phyloP scores from a whole-genome alignment of 768 basidiomycete species.

The Xerocomellus chrysenteron region DNA sequence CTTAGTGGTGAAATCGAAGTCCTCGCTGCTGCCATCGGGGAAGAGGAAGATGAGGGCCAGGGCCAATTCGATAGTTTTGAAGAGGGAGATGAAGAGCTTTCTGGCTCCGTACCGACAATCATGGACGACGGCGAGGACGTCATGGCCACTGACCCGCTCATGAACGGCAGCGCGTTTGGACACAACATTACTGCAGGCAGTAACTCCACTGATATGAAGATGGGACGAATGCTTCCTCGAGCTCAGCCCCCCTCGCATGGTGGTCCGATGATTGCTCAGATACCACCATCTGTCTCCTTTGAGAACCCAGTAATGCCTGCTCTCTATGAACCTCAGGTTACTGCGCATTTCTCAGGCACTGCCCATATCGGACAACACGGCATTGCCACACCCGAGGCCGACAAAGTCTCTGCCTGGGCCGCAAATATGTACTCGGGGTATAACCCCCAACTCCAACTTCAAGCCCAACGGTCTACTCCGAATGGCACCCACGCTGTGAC shows the following conservation, averaged over 20 bases:
- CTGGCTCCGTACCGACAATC: conserved; percentile 22
- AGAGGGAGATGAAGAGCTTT: conserved; percentile 43
- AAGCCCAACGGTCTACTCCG: conserved; percentile 39
- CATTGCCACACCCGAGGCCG: conserved; percentile 17
- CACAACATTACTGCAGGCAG: conserved; percentile 32
- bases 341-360: conserved; percentile 28
- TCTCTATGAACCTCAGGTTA: conserved; percentile 41
- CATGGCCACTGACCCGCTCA: conserved; percentile 27
- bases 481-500: conserved; percentile 36
- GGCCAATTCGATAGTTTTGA: conserved; percentile 38
- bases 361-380: conserved; percentile 23
- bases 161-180: conserved; percentile 33
- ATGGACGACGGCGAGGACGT: conserved; percentile 35
- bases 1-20: conserved; percentile 71
- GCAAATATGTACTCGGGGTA: conserved; percentile 31
- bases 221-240: conserved; percentile 26
- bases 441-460: conserved; percentile 25
- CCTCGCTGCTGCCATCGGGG: conserved; percentile 50
- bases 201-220: conserved; percentile 28
- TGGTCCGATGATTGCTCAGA: conserved; percentile 47
- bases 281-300: conserved; percentile 42
- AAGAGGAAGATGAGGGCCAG: conserved; percentile 53
- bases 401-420: conserved; percentile 33
- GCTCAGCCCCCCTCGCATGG: conserved; percentile 26
- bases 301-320: conserved; percentile 54